Percentiles rank a stretch among this genome's conserved stretches.
Conservation (phyloP, 306 rosid genomes). For the Abrus pulchellus region DNA sequence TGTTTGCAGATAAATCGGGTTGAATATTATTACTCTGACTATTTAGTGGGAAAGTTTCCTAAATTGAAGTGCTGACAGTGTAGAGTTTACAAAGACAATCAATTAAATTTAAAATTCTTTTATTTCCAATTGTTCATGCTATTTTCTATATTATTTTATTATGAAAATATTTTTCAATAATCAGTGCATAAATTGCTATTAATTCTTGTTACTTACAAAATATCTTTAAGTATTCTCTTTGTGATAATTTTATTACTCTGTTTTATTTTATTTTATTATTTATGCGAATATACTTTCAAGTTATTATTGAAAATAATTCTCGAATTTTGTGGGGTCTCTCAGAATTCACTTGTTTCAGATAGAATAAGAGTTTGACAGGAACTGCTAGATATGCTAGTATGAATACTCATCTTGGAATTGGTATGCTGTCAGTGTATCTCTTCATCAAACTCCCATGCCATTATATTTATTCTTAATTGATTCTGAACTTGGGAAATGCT, state of each 20-base stretch:
- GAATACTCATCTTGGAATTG: slow-evolving; percentile 99
- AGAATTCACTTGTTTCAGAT: slow-evolving; percentile 65
- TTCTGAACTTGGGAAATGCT: slow-evolving; percentile 47
- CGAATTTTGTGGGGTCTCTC: slow-evolving; percentile 25
- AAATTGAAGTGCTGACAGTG: neutral
- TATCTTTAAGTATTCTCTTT: slow-evolving; percentile 16
- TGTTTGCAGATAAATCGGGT: slow-evolving; percentile 85
- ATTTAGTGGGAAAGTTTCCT: slow-evolving; percentile 8
- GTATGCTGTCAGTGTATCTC: slow-evolving; percentile 54
- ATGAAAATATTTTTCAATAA: slow-evolving; percentile 11
- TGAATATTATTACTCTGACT: slow-evolving; percentile 63
- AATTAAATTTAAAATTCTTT: slow-evolving; percentile 24
- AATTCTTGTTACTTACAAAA: neutral
- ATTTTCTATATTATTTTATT: slow-evolving; percentile 10
- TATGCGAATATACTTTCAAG: slow-evolving; percentile 21
- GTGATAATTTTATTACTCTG: slow-evolving; percentile 14
- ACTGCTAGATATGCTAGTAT: slow-evolving; percentile 99
- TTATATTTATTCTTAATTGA: slow-evolving; percentile 33
- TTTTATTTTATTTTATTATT: neutral
- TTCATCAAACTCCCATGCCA: slow-evolving; percentile 36
- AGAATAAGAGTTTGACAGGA: slow-evolving; percentile 96
- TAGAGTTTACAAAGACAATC: neutral
- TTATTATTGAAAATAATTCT: slow-evolving; percentile 11
- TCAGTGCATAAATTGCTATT: neutral
- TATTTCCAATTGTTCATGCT: neutral